phyloP scores from a whole-genome alignment of 73 alveolate species.

The Paramecium caudatum region DNA sequence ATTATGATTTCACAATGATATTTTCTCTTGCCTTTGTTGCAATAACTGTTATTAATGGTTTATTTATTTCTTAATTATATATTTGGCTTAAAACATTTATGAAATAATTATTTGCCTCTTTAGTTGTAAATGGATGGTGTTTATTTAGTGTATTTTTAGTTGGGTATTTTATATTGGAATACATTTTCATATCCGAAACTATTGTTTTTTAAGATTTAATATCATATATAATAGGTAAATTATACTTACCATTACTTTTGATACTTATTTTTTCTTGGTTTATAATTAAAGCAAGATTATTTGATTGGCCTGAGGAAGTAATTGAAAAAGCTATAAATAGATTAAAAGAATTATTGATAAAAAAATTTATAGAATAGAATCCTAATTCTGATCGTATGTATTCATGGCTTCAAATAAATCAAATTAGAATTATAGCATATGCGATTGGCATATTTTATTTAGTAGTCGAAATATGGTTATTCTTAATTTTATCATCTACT shows the following conservation, averaged over 20 bases:
- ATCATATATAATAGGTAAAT: background rate
- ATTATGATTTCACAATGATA: background rate
- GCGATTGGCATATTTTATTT: conserved; percentile 45
- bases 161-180: background rate
- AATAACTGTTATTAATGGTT: background rate
- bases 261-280: conserved; percentile 61
- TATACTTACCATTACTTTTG: conserved; percentile 23
- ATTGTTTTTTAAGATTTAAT: background rate
- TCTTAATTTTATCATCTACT: background rate
- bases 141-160: conserved; percentile 12
- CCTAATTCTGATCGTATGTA: background rate
- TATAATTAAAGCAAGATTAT: conserved; percentile 47
- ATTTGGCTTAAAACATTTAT: conserved; percentile 10
- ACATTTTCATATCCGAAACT: background rate
- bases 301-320: conserved; percentile 34
- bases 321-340: conserved; percentile 29
- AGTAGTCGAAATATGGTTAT: conserved; percentile 41
- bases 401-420: background rate
- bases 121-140: conserved; percentile 4
- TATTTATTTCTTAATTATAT: background rate
- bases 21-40: background rate
- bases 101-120: conserved; percentile 1
- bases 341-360: background rate
- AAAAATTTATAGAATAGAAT: background rate
- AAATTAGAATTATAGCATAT: background rate